Conservation (phyloP, 1,139 yeast genomes). For the Yamadazyma taylorii region DNA sequence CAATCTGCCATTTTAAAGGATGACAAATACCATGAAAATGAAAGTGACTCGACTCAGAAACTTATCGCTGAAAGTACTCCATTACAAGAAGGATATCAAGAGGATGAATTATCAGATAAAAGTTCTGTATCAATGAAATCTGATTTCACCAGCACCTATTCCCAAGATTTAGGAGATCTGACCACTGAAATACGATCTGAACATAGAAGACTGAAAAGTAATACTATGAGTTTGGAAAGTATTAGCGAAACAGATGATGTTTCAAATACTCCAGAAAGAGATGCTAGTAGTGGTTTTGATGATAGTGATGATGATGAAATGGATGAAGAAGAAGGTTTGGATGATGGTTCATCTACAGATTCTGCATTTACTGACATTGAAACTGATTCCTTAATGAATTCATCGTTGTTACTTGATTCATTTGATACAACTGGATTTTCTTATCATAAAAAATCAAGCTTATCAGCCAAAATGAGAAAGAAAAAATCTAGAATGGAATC, state of each 20-base stretch:
- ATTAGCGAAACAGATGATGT: too few species aligned
- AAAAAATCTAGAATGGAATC: conserved; percentile 11
- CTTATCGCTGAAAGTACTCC: conserved; percentile 2
- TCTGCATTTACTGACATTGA: conserved; percentile 50
- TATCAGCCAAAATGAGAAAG: conserved; percentile 12
- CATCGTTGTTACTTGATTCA: conserved; percentile 32
- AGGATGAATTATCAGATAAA: background rate
- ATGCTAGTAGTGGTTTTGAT: conserved; percentile 6
- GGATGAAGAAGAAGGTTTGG: conserved; percentile 23
- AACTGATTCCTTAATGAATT: conserved; percentile 37
- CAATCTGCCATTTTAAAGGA: too few species aligned
- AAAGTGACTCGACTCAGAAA: conserved; percentile 20
- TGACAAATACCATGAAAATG: conserved; percentile 6
- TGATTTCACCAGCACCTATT: too few species aligned
- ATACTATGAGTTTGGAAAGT: too few species aligned
- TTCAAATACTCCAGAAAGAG: background rate
- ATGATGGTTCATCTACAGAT: conserved; percentile 34
- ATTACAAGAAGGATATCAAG: background rate
- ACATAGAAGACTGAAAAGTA: background rate
- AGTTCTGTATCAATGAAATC: background rate
- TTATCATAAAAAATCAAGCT: conserved; percentile 18
- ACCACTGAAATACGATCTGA: too few species aligned
- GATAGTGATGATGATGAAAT: conserved; percentile 21
- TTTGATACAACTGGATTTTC: conserved; percentile 20
- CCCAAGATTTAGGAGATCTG: background rate